Evolutionary conservation across 805 yeast genomes (phyloP), one percentile per base, ranked within the genome.

Genomic region (Metschnikowia orientalis): DNA sequence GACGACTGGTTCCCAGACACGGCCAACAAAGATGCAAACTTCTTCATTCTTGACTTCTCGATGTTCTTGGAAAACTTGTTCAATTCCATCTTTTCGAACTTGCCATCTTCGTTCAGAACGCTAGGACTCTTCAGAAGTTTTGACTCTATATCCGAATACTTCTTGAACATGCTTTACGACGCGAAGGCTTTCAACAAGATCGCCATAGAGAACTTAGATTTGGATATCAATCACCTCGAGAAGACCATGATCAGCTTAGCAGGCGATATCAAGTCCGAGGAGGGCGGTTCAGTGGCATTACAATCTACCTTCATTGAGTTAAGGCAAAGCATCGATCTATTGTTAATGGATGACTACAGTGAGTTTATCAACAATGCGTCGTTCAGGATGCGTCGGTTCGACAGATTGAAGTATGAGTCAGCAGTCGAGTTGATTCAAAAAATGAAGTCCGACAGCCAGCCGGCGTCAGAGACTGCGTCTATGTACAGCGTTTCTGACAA

Each of bases 1-100:
- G 63, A 85, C 59, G 85, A 88, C 51, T 90, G 97, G 95, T 57
- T 63, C 12, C 71, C 89, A 0, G 63, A 57, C 3, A 51, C 47
- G 7, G 47, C 66, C 8, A 73, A 75, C 42, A 55, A 48, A 1
- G 83, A 79, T 35, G 92, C 96, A 10, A 81, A 83, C 44, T 71
- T 70, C 45, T 80, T 81, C 32, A 75, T 90, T 36, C 75, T 77
- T 30, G 97, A 90, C 57, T 77, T 89, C 67, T 89, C 95, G 11
- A 75, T 81, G 37, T 92, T 81, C 56, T 68, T 90, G 51, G 84
- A 83, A 43, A 85, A 86, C 58, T 74, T 89, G 71, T 87, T 90
- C 53, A 77, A 81, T 32, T 80, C 95, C 1, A 87, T 94, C 10
- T 75, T 92, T 47, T 79, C 82, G 8, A 83, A 82, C 38, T 66